Conservation (phyloP, 768 basidiomycete species). For the Coprinellus micaceus region DNA sequence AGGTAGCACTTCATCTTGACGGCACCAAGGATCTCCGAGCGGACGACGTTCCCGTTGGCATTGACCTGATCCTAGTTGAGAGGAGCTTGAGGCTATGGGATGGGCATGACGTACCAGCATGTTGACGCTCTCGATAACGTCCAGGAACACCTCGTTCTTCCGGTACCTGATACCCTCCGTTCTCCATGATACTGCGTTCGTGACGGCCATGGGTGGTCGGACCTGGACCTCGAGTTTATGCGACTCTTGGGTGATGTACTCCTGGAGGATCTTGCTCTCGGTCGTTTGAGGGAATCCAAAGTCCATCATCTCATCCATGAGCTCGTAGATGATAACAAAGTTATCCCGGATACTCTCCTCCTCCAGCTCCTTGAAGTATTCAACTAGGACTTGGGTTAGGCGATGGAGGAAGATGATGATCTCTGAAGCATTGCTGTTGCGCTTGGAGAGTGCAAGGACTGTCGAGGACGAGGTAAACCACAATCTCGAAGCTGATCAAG, state of each 20-base stretch:
- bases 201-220: slow-evolving; percentile 93
- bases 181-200: slow-evolving; percentile 97
- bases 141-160: slow-evolving; percentile 99
- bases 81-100: neutral
- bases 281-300: slow-evolving; percentile 99
- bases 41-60: slow-evolving; percentile 92
- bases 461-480: neutral
- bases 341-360: slow-evolving; percentile 99
- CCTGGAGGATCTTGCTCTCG: slow-evolving; percentile 98
- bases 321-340: slow-evolving; percentile 98
- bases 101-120: slow-evolving; percentile 61
- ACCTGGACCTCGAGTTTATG: slow-evolving; percentile 94
- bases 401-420: slow-evolving; percentile 96
- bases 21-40: slow-evolving; percentile 96
- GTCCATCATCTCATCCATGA: slow-evolving; percentile 99
- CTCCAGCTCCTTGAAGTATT: slow-evolving; percentile 99
- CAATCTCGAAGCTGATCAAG: neutral
- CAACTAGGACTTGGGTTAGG: slow-evolving; percentile 85
- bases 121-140: slow-evolving; percentile 97
- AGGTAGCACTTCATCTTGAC: slow-evolving; percentile 99
- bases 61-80: slow-evolving; percentile 63
- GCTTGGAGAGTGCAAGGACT: slow-evolving; percentile 95
- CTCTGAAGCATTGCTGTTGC: slow-evolving; percentile 93
- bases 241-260: slow-evolving; percentile 99
- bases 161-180: slow-evolving; percentile 96